Percentiles rank a stretch among this genome's conserved stretches.
These are phyloP conservation scores for Vanrija sp. DNA, from an alignment of 1,284 basidiomycete genomes.

Conservation along the genomic window DNA sequence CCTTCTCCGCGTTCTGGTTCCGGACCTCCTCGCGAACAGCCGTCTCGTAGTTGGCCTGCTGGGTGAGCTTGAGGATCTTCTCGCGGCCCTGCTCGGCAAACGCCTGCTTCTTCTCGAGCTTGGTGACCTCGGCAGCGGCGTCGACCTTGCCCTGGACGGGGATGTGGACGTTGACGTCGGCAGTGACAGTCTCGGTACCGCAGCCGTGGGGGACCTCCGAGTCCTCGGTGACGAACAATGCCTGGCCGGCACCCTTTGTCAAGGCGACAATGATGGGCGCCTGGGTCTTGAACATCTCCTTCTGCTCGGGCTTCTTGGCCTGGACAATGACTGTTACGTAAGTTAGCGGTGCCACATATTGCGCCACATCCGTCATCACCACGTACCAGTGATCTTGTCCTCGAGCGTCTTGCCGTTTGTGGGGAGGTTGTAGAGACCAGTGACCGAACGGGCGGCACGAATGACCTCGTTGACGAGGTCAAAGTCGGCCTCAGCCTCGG, in stretches of 20 bases:
- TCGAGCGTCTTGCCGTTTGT: conserved; percentile 59
- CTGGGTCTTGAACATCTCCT: conserved; percentile 66
- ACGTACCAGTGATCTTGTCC: conserved; percentile 42
- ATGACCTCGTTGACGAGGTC: conserved; percentile 80
- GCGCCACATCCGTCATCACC: conserved; percentile 1
- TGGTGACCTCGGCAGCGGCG: conserved; percentile 74
- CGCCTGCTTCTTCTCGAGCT: conserved; percentile 80
- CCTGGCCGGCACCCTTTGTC: conserved; percentile 81
- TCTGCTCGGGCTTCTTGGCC: conserved; percentile 62
- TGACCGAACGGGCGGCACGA: conserved; percentile 76
- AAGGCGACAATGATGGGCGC: conserved; percentile 71
- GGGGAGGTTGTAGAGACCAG: conserved; percentile 86
- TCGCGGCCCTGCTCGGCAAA: conserved; percentile 65
- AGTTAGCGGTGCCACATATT: background rate
- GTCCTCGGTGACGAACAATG: conserved; percentile 59
- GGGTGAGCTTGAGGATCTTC: conserved; percentile 71
- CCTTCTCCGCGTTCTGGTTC: conserved; percentile 72
- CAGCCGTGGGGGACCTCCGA: conserved; percentile 76
- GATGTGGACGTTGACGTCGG: conserved; percentile 71
- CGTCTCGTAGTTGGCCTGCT: conserved; percentile 69
- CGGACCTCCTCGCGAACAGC: conserved; percentile 76
- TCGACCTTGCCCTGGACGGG: conserved; percentile 86
- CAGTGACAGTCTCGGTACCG: conserved; percentile 73
- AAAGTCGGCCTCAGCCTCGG: conserved; percentile 76
- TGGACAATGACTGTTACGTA: conserved; percentile 68